Base-by-base conservation (phyloP, 257 asterid genomes). In the Handroanthus guayacan region DNA sequence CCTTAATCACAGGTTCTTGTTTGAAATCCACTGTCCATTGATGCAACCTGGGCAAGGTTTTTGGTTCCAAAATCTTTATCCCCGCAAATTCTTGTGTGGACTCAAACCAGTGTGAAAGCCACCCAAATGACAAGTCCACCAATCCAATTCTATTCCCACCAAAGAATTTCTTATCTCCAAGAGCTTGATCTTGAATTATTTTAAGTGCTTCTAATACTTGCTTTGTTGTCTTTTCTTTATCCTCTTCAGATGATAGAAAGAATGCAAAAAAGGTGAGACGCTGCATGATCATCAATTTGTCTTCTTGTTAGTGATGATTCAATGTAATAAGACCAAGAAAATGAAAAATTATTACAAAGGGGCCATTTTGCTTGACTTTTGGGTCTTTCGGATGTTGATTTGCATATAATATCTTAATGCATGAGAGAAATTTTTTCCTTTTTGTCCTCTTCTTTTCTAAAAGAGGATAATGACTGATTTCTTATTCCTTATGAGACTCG, bases 101-200 rank as follows among this genome's bases (percentile, higher is more conserved):
- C 13, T 18, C 75, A 39, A 84, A 39, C 75, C 77, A 63, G 62
- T 62, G 61, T 20, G 65, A 64, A 14, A 84, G 81, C 81, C 85
- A 79, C 62, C 90, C 90, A 9, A 63, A 75, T 5, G 45, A 38
- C 67, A 86, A 13, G 86, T 86, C 90, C 69, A 84, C 76, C 76
- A 80, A 4, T 78, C 85, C 86, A 3, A 86, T 66, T n/a, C 51
- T 73, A 38, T 68, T 50, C 7, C 87, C 88, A 1, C 88, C 86
- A 6, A 86, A 84, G 79, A 82, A 86, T 62, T 79, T 82, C 74
- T 86, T 80, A 6, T 60, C 88, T 14, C 83, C 90, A 36, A 86
- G 80, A 5, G 83, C 86, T 64, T 61, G 75, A 25, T 87, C 91
- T 74, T 84, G 80, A 38, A 84, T 67, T 56, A 48, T 78, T 43